A percentile compares a stretch with the other conserved stretches of the same genome.
These are phyloP conservation scores for Mucor racemosus DNA, from an alignment of 371 early-diverging fungal genomes.

Conservation along the genomic window DNA sequence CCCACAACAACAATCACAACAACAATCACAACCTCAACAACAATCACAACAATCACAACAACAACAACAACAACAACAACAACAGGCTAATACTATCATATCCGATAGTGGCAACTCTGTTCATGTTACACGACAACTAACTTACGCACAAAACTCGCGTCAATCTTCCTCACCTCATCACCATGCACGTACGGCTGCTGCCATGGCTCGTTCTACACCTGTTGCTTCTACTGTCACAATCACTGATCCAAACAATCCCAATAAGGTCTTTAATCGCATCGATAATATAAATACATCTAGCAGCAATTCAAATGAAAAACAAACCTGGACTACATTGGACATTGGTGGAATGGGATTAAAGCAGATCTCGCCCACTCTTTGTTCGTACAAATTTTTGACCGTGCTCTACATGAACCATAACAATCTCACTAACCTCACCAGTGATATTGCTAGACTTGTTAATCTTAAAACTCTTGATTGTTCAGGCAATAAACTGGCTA, in stretches of 20 bases:
- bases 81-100: conserved; percentile 20
- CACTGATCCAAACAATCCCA: conserved; percentile 64
- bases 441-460: conserved; percentile 74
- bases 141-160: conserved; percentile 72
- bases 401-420: conserved; percentile 94
- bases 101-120: conserved; percentile 6
- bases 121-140: conserved; percentile 75
- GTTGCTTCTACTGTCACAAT: conserved; percentile 59
- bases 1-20: not conserved
- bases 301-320: conserved; percentile 35
- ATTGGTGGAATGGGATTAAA: conserved; percentile 91
- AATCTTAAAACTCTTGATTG: conserved; percentile 77
- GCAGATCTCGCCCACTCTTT: conserved; percentile 74
- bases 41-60: not conserved
- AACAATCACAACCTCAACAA: not conserved
- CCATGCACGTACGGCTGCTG: conserved; percentile 82
- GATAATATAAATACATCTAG: conserved; percentile 4
- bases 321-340: conserved; percentile 84
- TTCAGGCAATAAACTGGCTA: conserved; percentile 90
- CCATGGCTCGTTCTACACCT: conserved; percentile 49
- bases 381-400: conserved; percentile 82
- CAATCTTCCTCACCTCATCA: conserved; percentile 85
- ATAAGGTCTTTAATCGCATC: conserved; percentile 39
- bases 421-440: conserved; percentile 75
- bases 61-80: conserved; percentile 33